phyloP scores from a whole-genome alignment of 2,329 filamentous ascomycete species.

The Paecilomyces sp. region DNA sequence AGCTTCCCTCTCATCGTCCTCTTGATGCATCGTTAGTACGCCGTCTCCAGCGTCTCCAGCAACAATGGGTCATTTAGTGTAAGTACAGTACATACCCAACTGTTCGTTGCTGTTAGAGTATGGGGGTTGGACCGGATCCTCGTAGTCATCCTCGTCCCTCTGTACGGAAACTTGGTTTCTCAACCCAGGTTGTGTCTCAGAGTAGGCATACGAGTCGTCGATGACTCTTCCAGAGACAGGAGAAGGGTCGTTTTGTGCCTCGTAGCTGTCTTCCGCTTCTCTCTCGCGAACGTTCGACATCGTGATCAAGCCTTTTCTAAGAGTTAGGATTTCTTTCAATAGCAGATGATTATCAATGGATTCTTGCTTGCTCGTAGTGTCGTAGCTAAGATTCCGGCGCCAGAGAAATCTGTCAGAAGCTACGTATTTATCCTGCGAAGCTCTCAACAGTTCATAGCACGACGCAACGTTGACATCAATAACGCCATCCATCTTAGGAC shows the following conservation, averaged over 20 bases:
- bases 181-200: constrained; percentile 11
- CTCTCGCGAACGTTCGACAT: constrained; percentile 17
- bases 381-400: neutral
- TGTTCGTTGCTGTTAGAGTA: constrained; percentile 19
- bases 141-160: constrained; percentile 13
- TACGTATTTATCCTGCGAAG: neutral
- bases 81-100: constrained; percentile 17
- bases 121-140: constrained; percentile 22
- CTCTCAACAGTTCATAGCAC: constrained; percentile 1
- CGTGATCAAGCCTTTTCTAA: neutral
- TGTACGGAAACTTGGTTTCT: constrained; percentile 14
- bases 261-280: constrained; percentile 21
- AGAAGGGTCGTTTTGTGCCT: constrained; percentile 19
- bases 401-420: neutral
- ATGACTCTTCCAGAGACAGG: constrained; percentile 12
- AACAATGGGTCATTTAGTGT: constrained; percentile 46
- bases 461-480: constrained; percentile 10
- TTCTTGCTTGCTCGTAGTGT: neutral
- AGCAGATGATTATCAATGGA: neutral
- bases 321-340: neutral
- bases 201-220: constrained; percentile 17
- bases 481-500: neutral
- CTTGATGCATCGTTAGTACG: constrained; percentile 1
- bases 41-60: neutral
- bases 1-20: constrained; percentile 10